These are phyloP conservation scores for Nosema muscidifuracis DNA, from an alignment of 371 early-diverging fungal genomes.

Conservation along the genomic window DNA sequence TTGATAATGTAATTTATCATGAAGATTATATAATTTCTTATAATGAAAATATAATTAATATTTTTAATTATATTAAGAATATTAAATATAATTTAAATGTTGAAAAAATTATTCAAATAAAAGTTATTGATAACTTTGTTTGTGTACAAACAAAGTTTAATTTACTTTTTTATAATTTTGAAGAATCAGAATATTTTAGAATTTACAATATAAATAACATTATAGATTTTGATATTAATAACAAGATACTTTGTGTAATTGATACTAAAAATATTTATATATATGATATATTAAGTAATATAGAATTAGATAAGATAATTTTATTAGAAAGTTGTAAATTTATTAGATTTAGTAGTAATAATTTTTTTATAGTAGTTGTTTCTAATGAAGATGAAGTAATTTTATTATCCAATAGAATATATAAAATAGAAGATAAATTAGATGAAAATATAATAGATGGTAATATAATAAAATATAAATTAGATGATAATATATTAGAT, in stretches of 20 bases:
- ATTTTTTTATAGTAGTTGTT: conserved; percentile 16
- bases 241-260: background rate
- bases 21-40: background rate
- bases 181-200: conserved; percentile 10
- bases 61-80: background rate
- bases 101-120: background rate
- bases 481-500: background rate
- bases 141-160: background rate
- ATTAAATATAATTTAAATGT: background rate
- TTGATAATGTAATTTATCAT: background rate
- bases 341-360: conserved; percentile 30
- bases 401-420: conserved; percentile 14
- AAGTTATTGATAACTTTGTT: conserved; percentile 15
- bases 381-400: conserved; percentile 15
- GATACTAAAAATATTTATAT: background rate
- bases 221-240: background rate
- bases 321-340: conserved; percentile 3
- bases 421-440: background rate
- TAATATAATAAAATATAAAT: too few relatives aligned
- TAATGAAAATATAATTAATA: background rate
- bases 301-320: conserved; percentile 12
- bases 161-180: conserved; percentile 18
- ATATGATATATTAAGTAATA: conserved; percentile 20
- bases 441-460: too few relatives aligned
- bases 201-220: background rate